phyloP scores from a whole-genome alignment of 768 basidiomycete genomes.

The Gyrodon lividus region DNA sequence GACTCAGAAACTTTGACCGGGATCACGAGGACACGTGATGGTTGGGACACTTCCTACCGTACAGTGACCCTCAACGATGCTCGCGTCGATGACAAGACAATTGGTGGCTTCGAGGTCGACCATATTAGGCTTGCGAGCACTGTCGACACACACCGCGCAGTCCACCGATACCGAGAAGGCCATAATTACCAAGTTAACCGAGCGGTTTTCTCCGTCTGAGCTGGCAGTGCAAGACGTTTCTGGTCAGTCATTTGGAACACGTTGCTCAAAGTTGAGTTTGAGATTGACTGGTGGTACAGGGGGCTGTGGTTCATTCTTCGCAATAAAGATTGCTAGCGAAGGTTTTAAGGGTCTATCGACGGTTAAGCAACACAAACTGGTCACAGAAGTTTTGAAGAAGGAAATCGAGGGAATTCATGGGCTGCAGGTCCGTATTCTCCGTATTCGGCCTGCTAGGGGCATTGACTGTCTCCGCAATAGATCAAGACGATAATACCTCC shows the following conservation, averaged over 20 bases:
- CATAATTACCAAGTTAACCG: conserved; percentile 71
- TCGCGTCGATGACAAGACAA: conserved; percentile 37
- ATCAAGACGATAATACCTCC: conserved; percentile 42
- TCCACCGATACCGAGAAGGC: conserved; percentile 41
- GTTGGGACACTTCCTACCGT: not conserved
- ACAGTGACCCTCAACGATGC: conserved; percentile 23
- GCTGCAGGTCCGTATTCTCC: conserved; percentile 66
- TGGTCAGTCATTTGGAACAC: conserved; percentile 50
- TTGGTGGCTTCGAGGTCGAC: conserved; percentile 23
- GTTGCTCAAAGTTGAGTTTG: not conserved
- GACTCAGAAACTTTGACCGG: not conserved
- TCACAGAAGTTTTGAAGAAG: conserved; percentile 80
- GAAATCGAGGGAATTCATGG: conserved; percentile 94
- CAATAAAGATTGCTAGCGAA: conserved; percentile 83
- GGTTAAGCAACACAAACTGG: conserved; percentile 92
- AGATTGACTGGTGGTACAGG: conserved; percentile 45
- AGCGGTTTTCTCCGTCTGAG: conserved; percentile 74
- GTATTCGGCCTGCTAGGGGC: not conserved
- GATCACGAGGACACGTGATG: not conserved
- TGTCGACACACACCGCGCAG: conserved; percentile 27
- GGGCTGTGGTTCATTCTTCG: conserved; percentile 97
- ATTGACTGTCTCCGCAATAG: conserved; percentile 26
- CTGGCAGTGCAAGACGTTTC: conserved; percentile 94
- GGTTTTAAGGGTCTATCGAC: conserved; percentile 82
- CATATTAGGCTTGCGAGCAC: conserved; percentile 27